Evolutionary conservation across 2,329 filamentous ascomycete species (phyloP).

Genomic region (Atkinsonella hypoxylon): DNA sequence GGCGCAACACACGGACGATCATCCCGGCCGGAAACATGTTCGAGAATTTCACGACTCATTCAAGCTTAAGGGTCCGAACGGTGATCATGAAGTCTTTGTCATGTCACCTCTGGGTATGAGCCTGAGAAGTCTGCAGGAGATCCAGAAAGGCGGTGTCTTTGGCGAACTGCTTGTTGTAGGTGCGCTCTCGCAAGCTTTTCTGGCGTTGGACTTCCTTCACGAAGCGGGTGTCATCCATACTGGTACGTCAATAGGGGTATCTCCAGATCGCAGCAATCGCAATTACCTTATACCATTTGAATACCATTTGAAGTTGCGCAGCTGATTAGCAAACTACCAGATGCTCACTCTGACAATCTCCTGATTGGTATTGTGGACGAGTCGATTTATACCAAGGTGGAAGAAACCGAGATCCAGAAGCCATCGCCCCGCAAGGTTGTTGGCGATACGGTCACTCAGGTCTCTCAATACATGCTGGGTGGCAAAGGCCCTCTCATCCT

Average conservation of each 20-base stretch:
- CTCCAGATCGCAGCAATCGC: neutral
- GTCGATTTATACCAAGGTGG: constrained; percentile 17
- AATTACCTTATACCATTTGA: neutral
- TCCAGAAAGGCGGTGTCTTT: constrained; percentile 15
- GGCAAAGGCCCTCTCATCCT: constrained; percentile 19
- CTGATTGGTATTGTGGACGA: constrained; percentile 21
- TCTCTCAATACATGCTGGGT: constrained; percentile 21
- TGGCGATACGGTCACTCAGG: constrained; percentile 16
- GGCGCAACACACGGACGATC: constrained; percentile 11
- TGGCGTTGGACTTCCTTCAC: constrained; percentile 16
- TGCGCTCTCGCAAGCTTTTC: constrained; percentile 13
- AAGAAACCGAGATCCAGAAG: constrained; percentile 18
- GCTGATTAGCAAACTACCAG: constrained; percentile 11
- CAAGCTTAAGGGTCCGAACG: constrained; percentile 16
- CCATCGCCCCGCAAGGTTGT: constrained; percentile 20
- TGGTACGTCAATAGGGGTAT: constrained; percentile 9
- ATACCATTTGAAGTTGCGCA: neutral
- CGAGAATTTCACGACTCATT: constrained; percentile 25
- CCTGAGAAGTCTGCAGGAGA: constrained; percentile 21
- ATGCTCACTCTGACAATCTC: constrained; percentile 25
- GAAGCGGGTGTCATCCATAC: constrained; percentile 17
- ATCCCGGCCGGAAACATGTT: constrained; percentile 18
- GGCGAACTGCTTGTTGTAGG: constrained; percentile 14
- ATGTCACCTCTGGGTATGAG: constrained; percentile 26
- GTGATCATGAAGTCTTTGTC: constrained; percentile 22